Evolutionary conservation across 805 yeast genomes (phyloP).

Genomic region (Metschnikowia bowlesiae): DNA sequence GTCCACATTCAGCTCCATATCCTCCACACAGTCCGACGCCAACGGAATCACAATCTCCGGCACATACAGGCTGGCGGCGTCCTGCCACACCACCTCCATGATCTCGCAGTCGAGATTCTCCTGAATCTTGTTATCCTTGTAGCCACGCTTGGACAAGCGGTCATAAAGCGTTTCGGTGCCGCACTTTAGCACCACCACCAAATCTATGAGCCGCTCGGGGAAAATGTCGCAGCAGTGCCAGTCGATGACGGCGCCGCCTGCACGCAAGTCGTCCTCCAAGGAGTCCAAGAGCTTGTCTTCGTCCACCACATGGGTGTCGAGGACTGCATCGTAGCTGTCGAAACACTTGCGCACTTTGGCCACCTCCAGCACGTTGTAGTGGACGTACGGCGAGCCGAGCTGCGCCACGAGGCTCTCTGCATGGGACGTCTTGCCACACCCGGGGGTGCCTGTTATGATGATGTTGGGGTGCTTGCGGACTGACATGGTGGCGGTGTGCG

Average conservation of each 20-base stretch:
- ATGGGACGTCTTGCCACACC: constrained; percentile 82
- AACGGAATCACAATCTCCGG: constrained; percentile 80
- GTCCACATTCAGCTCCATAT: constrained; percentile 77
- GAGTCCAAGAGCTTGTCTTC: constrained; percentile 84
- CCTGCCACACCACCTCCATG: constrained; percentile 85
- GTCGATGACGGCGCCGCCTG: constrained; percentile 88
- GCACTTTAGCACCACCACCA: constrained; percentile 84
- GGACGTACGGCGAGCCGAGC: constrained; percentile 41
- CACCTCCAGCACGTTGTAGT: constrained; percentile 69
- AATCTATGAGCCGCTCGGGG: constrained; percentile 87
- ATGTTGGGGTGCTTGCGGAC: constrained; percentile 54
- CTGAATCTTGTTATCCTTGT: constrained; percentile 73
- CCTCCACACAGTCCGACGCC: constrained; percentile 64
- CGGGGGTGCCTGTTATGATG: constrained; percentile 93
- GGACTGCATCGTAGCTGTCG: constrained; percentile 79
- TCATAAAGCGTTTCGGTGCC: constrained; percentile 70
- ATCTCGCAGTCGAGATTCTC: constrained; percentile 96
- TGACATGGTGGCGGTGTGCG: not conserved
- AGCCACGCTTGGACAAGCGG: constrained; percentile 70
- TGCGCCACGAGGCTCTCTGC: constrained; percentile 54
- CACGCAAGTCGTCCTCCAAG: constrained; percentile 68
- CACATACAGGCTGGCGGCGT: constrained; percentile 79
- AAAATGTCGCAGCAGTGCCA: constrained; percentile 98
- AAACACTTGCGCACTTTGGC: constrained; percentile 75
- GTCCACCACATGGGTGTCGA: constrained; percentile 86